A percentile compares a stretch with the other conserved stretches of the same genome.
Conservation (phyloP, 768 basidiomycete genomes). For the Mycena maculata region DNA sequence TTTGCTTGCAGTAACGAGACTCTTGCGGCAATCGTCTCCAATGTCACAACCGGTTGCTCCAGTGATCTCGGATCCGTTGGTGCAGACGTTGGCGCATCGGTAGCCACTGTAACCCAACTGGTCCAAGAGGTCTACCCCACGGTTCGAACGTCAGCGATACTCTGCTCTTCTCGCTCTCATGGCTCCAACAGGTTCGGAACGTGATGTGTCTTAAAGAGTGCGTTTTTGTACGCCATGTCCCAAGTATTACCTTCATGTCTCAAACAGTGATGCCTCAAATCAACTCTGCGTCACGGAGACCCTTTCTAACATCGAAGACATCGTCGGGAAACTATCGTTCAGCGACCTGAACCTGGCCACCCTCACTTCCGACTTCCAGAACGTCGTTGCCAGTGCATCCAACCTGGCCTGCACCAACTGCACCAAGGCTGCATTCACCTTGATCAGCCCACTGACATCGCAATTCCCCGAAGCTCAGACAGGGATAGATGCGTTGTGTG, state of each 20-base stretch:
- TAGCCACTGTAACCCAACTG: constrained; percentile 39
- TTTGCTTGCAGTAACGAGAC: constrained; percentile 69
- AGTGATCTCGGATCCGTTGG: constrained; percentile 45
- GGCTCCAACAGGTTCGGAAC: too few relatives aligned
- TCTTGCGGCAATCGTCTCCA: constrained; percentile 63
- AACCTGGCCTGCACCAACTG: constrained; percentile 59
- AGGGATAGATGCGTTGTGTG: constrained; percentile 49
- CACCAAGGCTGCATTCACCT: constrained; percentile 56
- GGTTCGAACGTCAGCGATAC: too few relatives aligned
- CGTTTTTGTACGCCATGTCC: constrained; percentile 35
- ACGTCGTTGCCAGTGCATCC: constrained; percentile 41
- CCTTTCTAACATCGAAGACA: constrained; percentile 57
- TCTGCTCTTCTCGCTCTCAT: too few relatives aligned
- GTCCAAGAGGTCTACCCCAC: constrained; percentile 61
- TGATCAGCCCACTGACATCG: constrained; percentile 37
- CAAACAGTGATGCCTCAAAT: constrained; percentile 45
- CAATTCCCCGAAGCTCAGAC: constrained; percentile 48
- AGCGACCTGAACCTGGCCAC: constrained; percentile 38
- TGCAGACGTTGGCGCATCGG: constrained; percentile 34
- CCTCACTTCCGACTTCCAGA: constrained; percentile 38
- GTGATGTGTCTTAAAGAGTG: constrained; percentile 69
- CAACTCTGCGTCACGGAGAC: constrained; percentile 65
- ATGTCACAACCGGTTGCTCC: constrained; percentile 64
- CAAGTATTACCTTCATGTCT: not conserved
- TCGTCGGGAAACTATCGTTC: constrained; percentile 46